Base-by-base conservation (phyloP, 164 flowering plant species). In the Tetrastigma voinierianum region DNA sequence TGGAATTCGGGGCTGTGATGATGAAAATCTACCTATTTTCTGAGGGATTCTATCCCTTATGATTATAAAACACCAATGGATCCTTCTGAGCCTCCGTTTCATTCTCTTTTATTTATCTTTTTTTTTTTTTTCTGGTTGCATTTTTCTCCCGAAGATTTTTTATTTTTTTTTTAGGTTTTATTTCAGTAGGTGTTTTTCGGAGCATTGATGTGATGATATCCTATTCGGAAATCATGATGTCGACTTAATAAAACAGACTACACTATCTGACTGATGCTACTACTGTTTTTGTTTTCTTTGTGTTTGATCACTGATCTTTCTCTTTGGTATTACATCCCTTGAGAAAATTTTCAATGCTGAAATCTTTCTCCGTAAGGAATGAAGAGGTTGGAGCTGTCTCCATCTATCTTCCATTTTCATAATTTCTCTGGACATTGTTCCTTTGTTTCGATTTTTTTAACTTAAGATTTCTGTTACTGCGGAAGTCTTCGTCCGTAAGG, bases 31-130 rank as follows among this genome's bases (percentile, higher is more conserved):
- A 86, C 88, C 88, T 87, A 87, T 86, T 86, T 86, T 81, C 64
- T 86, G 93, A 90, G 67, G 75, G 77, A 67, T 51, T 46, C 25
- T 51, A 58, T 73, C 67, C 71, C 70, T 67, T 61, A 55, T 83
- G 89, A 87, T 83, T 86, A 82, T 43, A 65, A 66, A 78, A 78
- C 57, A 78, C 91, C 91, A 90, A 87, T 87, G 90, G 88, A 90
- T 90, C 90, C 96, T 89, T 86, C 92, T 90, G 96, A 90, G 96
- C 90, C 74, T 45, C 61, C 3, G 15, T 65, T 65, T 55, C 64
- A 63, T 59, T 57, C n/a, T 9, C 49, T 60, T 46, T 25, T 67
- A 19, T 46, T 4, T 9, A 1, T 17, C 17, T 49, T 21, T 19
- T 52, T 43, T 59, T 2, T 25, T 47, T 18, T 2, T 20, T 49